These are phyloP conservation scores for Xylaria sp. DNA, from an alignment of 495 filamentous ascomycete species.

Conservation along the genomic window DNA sequence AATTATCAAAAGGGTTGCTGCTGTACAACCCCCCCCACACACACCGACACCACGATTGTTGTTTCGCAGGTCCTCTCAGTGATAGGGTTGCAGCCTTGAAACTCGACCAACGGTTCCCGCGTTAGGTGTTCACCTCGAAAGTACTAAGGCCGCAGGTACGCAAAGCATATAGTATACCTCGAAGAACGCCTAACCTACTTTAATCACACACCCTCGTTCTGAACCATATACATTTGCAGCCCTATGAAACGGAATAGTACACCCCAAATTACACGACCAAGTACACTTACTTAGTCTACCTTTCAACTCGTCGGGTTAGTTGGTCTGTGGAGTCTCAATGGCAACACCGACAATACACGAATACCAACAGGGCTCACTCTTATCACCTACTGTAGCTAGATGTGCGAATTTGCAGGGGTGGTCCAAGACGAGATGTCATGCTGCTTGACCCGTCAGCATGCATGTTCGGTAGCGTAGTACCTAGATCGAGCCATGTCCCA, in stretches of 20 bases:
- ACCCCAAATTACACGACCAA: neutral
- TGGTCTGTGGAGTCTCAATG: neutral
- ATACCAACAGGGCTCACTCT: neutral
- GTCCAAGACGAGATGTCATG: neutral
- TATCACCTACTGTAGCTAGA: neutral
- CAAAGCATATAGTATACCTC: neutral
- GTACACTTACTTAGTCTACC: neutral
- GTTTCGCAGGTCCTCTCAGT: neutral
- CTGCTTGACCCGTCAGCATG: neutral
- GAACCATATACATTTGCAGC: neutral
- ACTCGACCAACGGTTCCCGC: neutral
- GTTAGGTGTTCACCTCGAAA: neutral
- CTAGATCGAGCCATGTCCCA: neutral
- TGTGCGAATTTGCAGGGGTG: neutral
- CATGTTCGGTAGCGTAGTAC: neutral
- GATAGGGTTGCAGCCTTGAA: neutral
- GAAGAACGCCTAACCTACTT: neutral
- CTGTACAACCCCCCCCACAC: slow-evolving; percentile 1
- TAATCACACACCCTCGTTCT: neutral
- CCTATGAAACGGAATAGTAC: neutral
- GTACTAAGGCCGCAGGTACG: neutral
- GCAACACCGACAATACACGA: neutral
- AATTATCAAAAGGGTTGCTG: neutral
- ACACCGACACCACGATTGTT: neutral
- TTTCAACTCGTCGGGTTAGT: too few species aligned